phyloP scores from a whole-genome alignment of 495 filamentous ascomycete genomes.

The Stereocaulon alpinum region DNA sequence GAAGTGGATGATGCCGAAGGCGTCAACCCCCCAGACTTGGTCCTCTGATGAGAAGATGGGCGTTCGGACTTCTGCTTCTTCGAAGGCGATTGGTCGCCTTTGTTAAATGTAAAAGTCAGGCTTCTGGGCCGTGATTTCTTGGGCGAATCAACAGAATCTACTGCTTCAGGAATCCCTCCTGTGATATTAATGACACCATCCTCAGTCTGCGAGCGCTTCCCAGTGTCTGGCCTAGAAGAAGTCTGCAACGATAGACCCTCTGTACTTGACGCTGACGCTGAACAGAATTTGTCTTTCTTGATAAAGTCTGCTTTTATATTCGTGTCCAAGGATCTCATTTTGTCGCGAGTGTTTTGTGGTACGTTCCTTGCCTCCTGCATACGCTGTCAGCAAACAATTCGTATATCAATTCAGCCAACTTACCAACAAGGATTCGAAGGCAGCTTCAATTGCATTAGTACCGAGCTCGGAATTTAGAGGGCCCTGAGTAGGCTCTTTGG shows the following conservation, averaged over 20 bases:
- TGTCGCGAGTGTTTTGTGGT: constrained; percentile 82
- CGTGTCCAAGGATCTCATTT: constrained; percentile 80
- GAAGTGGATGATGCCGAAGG: constrained; percentile 40
- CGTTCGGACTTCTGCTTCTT: constrained; percentile 50
- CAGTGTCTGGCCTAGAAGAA: constrained; percentile 11
- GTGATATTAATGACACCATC: constrained; percentile 14
- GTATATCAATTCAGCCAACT: constrained; percentile 5
- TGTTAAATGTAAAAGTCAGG: constrained; percentile 66
- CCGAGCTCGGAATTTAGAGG: constrained; percentile 36
- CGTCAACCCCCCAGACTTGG: constrained; percentile 35
- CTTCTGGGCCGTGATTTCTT: constrained; percentile 52
- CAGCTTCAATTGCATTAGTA: constrained; percentile 37
- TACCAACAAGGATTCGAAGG: constrained; percentile 43
- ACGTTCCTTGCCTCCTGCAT: constrained; percentile 74
- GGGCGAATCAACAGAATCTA: constrained; percentile 22
- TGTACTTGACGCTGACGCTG: constrained; percentile 33
- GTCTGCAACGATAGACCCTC: constrained; percentile 21
- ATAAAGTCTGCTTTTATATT: constrained; percentile 94
- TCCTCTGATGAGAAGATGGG: constrained; percentile 26
- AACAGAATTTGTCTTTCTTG: constrained; percentile 70
- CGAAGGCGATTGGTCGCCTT: constrained; percentile 45
- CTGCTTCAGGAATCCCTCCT: constrained; percentile 21
- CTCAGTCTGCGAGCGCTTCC: constrained; percentile 32
- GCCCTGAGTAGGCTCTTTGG: constrained; percentile 32
- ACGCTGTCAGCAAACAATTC: constrained; percentile 32